Percentiles rank a stretch among this genome's conserved stretches.
Evolutionary conservation across 2,329 filamentous ascomycete genomes (phyloP).

Genomic region (Sporothrix brasiliensis): DNA sequence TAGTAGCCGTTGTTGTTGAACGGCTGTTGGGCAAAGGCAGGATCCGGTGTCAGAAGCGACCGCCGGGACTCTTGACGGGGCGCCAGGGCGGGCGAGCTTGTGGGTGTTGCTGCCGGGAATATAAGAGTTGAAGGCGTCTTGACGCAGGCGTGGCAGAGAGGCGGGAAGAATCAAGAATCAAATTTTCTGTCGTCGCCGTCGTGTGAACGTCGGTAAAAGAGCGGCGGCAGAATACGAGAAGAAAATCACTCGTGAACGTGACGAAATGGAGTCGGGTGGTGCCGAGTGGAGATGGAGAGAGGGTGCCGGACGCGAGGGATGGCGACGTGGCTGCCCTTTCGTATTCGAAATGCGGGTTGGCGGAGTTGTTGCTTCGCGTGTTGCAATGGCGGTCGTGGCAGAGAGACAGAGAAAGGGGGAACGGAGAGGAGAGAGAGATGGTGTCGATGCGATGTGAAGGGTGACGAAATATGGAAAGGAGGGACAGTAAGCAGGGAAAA

Average conservation of each 20-base stretch:
- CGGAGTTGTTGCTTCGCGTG: constrained; percentile 6
- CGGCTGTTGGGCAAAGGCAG: constrained; percentile 40
- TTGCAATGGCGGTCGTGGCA: not conserved
- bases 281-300: not conserved
- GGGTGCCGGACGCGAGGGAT: constrained; percentile 3
- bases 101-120: constrained; percentile 19
- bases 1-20: constrained; percentile 43
- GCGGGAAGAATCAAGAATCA: constrained; percentile 4
- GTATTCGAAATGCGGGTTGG: constrained; percentile 3
- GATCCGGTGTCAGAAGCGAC: constrained; percentile 49
- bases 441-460: constrained; percentile 23
- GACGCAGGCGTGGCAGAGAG: too few relatives aligned
- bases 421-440: not conserved
- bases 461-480: not conserved
- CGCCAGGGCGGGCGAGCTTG: constrained; percentile 50
- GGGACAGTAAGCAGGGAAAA: not conserved
- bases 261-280: not conserved
- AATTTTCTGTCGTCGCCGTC: not conserved
- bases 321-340: constrained; percentile 20
- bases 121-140: not conserved
- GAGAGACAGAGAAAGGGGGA: not conserved
- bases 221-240: not conserved
- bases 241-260: not conserved
- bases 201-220: not conserved
- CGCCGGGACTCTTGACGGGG: constrained; percentile 51